Conservation (phyloP, 2,329 filamentous ascomycete species). For the Talaromyces sp. region DNA sequence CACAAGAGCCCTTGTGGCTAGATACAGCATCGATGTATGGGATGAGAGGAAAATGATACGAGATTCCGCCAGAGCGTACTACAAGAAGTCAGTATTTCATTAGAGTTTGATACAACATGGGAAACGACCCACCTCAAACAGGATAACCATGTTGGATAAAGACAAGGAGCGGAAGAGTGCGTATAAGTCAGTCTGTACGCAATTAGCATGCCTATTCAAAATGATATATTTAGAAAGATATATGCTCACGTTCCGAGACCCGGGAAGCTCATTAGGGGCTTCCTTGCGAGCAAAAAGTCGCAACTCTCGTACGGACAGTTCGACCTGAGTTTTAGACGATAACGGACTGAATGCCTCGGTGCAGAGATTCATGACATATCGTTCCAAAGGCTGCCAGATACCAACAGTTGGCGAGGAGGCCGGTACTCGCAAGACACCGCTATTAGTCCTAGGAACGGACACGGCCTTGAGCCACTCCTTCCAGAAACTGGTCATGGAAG, state of each 20-base stretch:
- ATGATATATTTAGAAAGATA: neutral
- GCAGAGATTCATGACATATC: conserved; percentile 95
- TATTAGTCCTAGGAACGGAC: conserved; percentile 92
- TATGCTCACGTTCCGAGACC: conserved; percentile 63
- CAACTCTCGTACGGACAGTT: conserved; percentile 82
- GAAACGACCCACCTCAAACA: conserved; percentile 62
- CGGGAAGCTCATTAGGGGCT: conserved; percentile 86
- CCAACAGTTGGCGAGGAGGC: conserved; percentile 85
- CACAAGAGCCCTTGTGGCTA: conserved; percentile 81
- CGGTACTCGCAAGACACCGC: conserved; percentile 74
- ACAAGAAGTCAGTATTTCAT: conserved; percentile 1
- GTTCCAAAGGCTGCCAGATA: conserved; percentile 92
- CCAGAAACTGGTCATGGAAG: conserved; percentile 84
- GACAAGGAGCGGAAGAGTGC: conserved; percentile 86
- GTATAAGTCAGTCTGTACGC: conserved; percentile 71
- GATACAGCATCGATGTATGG: conserved; percentile 91
- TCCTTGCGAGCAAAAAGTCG: conserved; percentile 91
- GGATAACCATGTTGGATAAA: conserved; percentile 82
- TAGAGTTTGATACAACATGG: neutral
- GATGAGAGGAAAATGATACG: conserved; percentile 95
- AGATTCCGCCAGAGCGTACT: conserved; percentile 83
- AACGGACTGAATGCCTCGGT: conserved; percentile 90
- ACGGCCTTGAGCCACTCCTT: conserved; percentile 96
- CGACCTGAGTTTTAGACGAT: conserved; percentile 91
- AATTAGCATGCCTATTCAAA: conserved; percentile 12